A percentile compares a stretch with the other conserved stretches of the same genome.
phyloP scores from a whole-genome alignment of 2,329 filamentous ascomycete genomes.

The Microsporum canis region DNA sequence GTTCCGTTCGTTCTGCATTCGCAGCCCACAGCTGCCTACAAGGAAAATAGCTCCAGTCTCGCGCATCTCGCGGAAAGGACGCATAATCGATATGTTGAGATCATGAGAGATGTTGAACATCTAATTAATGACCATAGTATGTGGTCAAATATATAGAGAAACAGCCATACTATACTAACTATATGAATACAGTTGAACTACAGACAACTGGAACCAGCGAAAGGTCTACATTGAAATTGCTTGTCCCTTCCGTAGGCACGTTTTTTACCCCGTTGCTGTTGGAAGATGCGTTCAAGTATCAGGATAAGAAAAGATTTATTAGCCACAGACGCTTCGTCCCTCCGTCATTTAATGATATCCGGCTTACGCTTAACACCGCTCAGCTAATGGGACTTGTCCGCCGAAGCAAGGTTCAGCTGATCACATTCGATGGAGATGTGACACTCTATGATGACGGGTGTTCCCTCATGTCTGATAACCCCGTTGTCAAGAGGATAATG shows the following conservation, averaged over 20 bases:
- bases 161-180: background rate
- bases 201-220: constrained; percentile 53
- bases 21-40: constrained; percentile 78
- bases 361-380: constrained; percentile 85
- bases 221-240: constrained; percentile 80
- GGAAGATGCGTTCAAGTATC: constrained; percentile 81
- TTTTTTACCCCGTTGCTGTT: constrained; percentile 86
- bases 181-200: constrained; percentile 49
- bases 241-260: constrained; percentile 81
- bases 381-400: constrained; percentile 85
- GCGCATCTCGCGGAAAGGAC: constrained; percentile 66
- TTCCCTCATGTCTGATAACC: constrained; percentile 61
- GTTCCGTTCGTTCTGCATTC: constrained; percentile 96
- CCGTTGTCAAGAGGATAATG: constrained; percentile 58
- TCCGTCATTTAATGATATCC: constrained; percentile 93
- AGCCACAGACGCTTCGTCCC: constrained; percentile 86
- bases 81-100: constrained; percentile 83
- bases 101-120: constrained; percentile 83
- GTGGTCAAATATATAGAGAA: constrained; percentile 12
- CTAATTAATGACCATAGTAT: constrained; percentile 87
- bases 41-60: constrained; percentile 52
- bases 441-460: constrained; percentile 89
- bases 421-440: constrained; percentile 96
- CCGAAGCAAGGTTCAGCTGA: constrained; percentile 60
- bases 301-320: constrained; percentile 76